Evolutionary conservation across 495 filamentous ascomycete species (phyloP).

Genomic region (Neurospora sublineolata): DNA sequence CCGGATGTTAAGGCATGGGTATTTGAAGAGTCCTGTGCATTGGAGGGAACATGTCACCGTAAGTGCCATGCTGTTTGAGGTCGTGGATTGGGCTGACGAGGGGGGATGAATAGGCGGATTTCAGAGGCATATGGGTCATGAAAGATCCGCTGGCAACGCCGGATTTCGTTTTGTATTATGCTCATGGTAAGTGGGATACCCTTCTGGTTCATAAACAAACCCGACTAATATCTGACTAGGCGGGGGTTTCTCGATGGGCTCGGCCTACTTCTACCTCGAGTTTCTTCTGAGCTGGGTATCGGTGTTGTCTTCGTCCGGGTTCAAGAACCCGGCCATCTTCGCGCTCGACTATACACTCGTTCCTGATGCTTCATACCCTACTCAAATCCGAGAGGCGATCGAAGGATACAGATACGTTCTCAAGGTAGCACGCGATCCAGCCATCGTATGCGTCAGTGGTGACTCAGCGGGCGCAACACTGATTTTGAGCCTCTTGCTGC

Average conservation of each 20-base stretch:
- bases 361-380: constrained; percentile 58
- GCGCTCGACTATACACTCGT: constrained; percentile 68
- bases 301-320: constrained; percentile 46
- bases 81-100: constrained; percentile 13
- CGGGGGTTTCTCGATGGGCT: constrained; percentile 70
- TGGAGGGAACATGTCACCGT: constrained; percentile 43
- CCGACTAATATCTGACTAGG: constrained; percentile 36
- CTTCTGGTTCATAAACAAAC: too few species aligned
- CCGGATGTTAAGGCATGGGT: constrained; percentile 60
- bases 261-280: constrained; percentile 68
- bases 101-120: constrained; percentile 8
- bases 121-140: constrained; percentile 53
- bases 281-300: constrained; percentile 57
- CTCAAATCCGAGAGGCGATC: constrained; percentile 53
- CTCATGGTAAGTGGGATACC: constrained; percentile 62
- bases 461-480: constrained; percentile 67
- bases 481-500: constrained; percentile 53
- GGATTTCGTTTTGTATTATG: constrained; percentile 63
- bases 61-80: constrained; percentile 1
- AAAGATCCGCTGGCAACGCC: constrained; percentile 39
- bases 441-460: constrained; percentile 51
- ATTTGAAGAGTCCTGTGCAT: constrained; percentile 42
- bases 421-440: constrained; percentile 38
- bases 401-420: constrained; percentile 56
- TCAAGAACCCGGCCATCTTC: constrained; percentile 64